Evolutionary conservation across 441 rosid species (phyloP).

Genomic region (Pelargonium cotyledonis): DNA sequence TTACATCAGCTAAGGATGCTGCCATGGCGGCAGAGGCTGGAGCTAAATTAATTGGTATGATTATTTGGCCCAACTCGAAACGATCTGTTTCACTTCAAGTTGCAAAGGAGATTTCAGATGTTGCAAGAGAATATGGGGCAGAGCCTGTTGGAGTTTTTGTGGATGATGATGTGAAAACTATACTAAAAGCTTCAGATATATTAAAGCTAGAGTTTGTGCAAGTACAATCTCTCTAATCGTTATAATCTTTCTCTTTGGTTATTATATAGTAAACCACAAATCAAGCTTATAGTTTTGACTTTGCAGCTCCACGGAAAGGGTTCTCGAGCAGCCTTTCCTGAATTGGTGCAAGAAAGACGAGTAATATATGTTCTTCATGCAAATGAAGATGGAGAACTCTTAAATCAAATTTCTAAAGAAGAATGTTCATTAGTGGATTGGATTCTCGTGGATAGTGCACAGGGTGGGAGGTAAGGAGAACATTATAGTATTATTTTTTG

Average conservation of each 20-base stretch:
- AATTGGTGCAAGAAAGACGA: slow-evolving; percentile 36
- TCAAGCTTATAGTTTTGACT: background rate
- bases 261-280: background rate
- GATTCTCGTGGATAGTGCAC: slow-evolving; percentile 83
- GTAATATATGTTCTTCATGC: slow-evolving; percentile 72
- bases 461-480: slow-evolving; percentile 66
- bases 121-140: slow-evolving; percentile 65
- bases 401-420: slow-evolving; percentile 56
- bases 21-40: slow-evolving; percentile 87
- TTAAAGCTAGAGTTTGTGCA: slow-evolving; percentile 72
- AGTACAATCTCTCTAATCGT: slow-evolving; percentile 29
- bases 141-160: slow-evolving; percentile 88
- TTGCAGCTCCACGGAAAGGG: slow-evolving; percentile 74
- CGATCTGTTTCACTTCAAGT: slow-evolving; percentile 63
- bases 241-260: background rate
- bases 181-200: slow-evolving; percentile 54
- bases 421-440: slow-evolving; percentile 61
- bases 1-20: slow-evolving; percentile 76
- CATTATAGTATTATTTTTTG: background rate
- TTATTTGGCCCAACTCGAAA: slow-evolving; percentile 75
- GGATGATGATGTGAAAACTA: slow-evolving; percentile 62
- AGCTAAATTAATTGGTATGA: slow-evolving; percentile 80
- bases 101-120: slow-evolving; percentile 76
- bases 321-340: slow-evolving; percentile 50
- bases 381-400: slow-evolving; percentile 54